A percentile compares a stretch with the other conserved stretches of the same genome.
These are phyloP conservation scores for Mychonastes homosphaera DNA, from an alignment of 139 green algal genomes.

Conservation along the genomic window DNA sequence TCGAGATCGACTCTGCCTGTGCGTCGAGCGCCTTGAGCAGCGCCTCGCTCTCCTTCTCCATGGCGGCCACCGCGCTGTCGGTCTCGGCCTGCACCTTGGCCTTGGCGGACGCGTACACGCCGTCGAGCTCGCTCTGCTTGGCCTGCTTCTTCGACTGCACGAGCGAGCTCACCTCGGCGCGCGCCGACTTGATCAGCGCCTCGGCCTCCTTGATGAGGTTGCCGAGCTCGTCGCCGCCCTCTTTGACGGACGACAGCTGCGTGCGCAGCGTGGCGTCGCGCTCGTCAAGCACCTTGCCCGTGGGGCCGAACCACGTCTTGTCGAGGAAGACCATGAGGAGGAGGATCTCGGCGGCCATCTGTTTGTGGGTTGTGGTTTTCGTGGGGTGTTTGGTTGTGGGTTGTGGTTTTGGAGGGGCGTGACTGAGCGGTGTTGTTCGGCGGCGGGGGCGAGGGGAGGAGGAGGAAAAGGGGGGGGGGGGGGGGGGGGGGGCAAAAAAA, in stretches of 20 bases:
- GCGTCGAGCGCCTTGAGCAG: constrained; percentile 57
- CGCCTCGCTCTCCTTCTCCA: constrained; percentile 63
- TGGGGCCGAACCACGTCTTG: constrained; percentile 83
- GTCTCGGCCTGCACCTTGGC: constrained; percentile 31
- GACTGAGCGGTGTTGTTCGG: too few species aligned
- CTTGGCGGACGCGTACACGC: constrained; percentile 37
- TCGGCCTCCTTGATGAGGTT: constrained; percentile 38
- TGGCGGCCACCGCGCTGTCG: constrained; percentile 18
- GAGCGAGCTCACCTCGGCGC: constrained; percentile 32
- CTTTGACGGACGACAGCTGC: constrained; percentile 71
- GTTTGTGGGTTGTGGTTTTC: too few species aligned
- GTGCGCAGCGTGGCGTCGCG: constrained; percentile 60
- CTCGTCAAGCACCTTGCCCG: constrained; percentile 77
- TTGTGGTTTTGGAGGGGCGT: too few species aligned
- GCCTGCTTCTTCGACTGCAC: constrained; percentile 42
- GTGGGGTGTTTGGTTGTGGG: too few species aligned
- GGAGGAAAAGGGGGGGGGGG: too few species aligned
- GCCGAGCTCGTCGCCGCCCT: constrained; percentile 31
- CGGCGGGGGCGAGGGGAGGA: too few species aligned
- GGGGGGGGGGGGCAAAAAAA: too few species aligned
- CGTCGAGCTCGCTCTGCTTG: constrained; percentile 51
- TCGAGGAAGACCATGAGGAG: constrained; percentile 84
- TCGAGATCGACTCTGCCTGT: constrained; percentile 67
- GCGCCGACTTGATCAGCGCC: constrained; percentile 39
- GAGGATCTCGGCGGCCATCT: constrained; percentile 7